phyloP scores from a whole-genome alignment of 345 rosid species.

The Populus simonii region DNA sequence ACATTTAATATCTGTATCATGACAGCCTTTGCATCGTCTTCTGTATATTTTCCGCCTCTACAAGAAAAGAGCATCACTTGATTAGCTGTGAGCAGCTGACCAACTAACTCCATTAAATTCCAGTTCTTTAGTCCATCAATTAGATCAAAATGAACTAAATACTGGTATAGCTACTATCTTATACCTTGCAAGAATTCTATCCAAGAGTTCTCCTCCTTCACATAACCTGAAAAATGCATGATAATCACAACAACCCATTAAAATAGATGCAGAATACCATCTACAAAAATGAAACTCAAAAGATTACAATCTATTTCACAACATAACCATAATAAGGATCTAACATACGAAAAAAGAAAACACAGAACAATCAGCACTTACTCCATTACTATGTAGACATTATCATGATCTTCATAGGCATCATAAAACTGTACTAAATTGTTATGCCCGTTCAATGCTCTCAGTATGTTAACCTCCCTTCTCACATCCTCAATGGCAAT shows the following conservation, averaged over 20 bases:
- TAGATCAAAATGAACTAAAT: neutral
- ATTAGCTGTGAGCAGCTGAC: neutral
- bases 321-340: neutral
- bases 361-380: constrained; percentile 32
- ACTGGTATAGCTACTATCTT: neutral
- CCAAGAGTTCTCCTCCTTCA: constrained; percentile 97
- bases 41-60: constrained; percentile 91
- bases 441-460: constrained; percentile 81
- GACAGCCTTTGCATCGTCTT: constrained; percentile 83
- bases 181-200: constrained; percentile 97
- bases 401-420: constrained; percentile 80
- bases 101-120: neutral
- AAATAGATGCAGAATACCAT: neutral
- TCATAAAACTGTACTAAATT: constrained; percentile 82
- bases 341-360: neutral
- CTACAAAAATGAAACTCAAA: neutral
- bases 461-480: constrained; percentile 90
- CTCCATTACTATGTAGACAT: constrained; percentile 96
- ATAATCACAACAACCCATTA: neutral
- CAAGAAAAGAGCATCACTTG: constrained; percentile 6
- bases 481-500: constrained; percentile 96
- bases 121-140: constrained; percentile 1
- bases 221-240: constrained; percentile 59
- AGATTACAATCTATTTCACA: neutral
- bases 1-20: constrained; percentile 75